phyloP scores from a whole-genome alignment of 768 basidiomycete species.

The Boletellus sp. region DNA sequence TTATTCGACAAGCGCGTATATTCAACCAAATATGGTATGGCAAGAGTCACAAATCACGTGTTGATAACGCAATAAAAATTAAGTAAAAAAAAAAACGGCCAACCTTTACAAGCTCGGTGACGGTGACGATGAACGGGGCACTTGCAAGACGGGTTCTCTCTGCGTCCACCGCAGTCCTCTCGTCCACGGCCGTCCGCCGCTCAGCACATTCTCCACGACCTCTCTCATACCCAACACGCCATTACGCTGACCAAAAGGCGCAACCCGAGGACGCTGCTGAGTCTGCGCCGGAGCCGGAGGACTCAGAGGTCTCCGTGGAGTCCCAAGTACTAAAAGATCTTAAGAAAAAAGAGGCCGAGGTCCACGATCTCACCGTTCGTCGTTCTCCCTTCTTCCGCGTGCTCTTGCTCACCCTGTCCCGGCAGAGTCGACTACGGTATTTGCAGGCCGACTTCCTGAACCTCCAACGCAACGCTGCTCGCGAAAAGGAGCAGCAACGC shows the following conservation, averaged over 20 bases:
- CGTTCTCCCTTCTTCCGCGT: neutral
- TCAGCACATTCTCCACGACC: constrained; percentile 28
- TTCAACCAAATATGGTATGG: neutral
- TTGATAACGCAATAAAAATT: neutral
- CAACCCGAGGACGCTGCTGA: constrained; percentile 14
- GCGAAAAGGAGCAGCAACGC: constrained; percentile 88
- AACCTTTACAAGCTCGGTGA: neutral
- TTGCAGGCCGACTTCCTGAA: constrained; percentile 95
- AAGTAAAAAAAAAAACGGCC: neutral
- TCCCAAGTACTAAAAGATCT: constrained; percentile 49
- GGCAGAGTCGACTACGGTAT: constrained; percentile 83
- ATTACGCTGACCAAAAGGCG: constrained; percentile 57
- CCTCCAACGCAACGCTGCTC: constrained; percentile 84
- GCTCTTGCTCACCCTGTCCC: constrained; percentile 5
- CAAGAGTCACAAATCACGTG: constrained; percentile 21
- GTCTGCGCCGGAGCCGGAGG: constrained; percentile 15
- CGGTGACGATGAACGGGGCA: constrained; percentile 46
- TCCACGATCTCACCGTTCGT: constrained; percentile 81
- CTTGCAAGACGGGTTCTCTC: constrained; percentile 52
- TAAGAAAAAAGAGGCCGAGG: constrained; percentile 76
- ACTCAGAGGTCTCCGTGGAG: constrained; percentile 31
- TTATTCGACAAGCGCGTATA: neutral
- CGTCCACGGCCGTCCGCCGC: constrained; percentile 46
- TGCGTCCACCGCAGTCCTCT: constrained; percentile 56
- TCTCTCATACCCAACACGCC: constrained; percentile 33